These are phyloP conservation scores for Tetramitus jugosus DNA, from an alignment of 208 protist species.

Conservation along the genomic window DNA sequence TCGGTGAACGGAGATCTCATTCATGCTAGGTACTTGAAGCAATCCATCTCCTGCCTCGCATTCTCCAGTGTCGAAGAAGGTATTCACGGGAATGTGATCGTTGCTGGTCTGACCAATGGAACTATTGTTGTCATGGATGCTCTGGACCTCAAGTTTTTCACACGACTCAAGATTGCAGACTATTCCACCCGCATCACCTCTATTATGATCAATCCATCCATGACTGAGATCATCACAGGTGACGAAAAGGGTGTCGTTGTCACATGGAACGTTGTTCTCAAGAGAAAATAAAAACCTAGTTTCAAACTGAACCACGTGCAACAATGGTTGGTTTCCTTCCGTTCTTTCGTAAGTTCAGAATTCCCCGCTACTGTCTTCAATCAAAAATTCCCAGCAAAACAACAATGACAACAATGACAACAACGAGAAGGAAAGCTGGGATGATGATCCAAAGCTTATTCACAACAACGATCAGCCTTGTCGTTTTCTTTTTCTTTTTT, in stretches of 20 bases:
- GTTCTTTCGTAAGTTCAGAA: too few relatives aligned
- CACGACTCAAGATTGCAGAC: background rate
- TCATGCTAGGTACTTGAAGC: background rate
- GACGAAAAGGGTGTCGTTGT: constrained; percentile 6
- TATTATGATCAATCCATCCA: background rate
- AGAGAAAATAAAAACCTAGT: too few relatives aligned
- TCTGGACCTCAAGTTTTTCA: background rate
- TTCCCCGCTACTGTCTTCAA: too few relatives aligned
- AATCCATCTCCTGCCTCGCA: constrained; percentile 17
- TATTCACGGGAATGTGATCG: constrained; percentile 15
- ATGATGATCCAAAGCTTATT: too few relatives aligned
- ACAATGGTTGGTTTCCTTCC: too few relatives aligned
- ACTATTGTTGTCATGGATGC: constrained; percentile 19
- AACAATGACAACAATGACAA: too few relatives aligned
- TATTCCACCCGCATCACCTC: background rate
- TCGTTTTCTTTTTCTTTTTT: too few relatives aligned
- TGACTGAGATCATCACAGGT: constrained; percentile 5
- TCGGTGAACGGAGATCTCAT: constrained; percentile 32
- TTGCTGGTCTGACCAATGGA: constrained; percentile 22
- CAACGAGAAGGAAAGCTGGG: too few relatives aligned
- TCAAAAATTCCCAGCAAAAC: too few relatives aligned
- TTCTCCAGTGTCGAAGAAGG: constrained; percentile 22
- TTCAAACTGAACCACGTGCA: too few relatives aligned
- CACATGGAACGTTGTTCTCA: too few relatives aligned
- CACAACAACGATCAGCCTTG: too few relatives aligned